Evolutionary conservation across 2,329 filamentous ascomycete species (phyloP), one percentile per base, ranked within the genome.

Genomic region (Zymoseptoria crescenta): DNA sequence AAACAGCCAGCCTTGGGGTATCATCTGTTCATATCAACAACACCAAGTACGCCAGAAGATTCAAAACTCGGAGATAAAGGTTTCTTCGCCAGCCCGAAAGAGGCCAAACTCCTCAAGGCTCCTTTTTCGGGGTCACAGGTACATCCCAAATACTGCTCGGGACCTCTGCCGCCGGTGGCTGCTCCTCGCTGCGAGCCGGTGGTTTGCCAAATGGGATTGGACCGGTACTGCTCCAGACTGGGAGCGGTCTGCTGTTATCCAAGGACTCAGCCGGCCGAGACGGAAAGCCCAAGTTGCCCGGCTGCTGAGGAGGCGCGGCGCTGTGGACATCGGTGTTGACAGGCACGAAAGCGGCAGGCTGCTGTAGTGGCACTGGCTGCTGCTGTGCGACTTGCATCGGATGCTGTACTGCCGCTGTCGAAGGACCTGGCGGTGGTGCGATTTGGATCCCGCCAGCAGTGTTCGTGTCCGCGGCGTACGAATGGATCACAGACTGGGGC

Each of bases 91-190:
- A 16, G 13, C n/a, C n/a, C 35, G 13, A n/a, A 16, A 45, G 35
- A 45, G 13, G 35, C 35, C 35, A 45, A 45, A 10, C 35, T 10
- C 35, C 16, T 45, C 35, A 45, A 45, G 35, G 35, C 35, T 45
- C 35, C 16, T 65, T 62, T 24, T 59, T 59, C 10, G 78, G 76
- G 28, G 77, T 78, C 27, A 77, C 75, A 3, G 76, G 77, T 35
- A 79, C 72, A 54, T 77, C 77, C 75, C 76, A 79, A n/a, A 78
- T 69, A 56, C 61, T 64, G 35, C 35, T n/a, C 2, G 13, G 35
- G 4, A 45, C 35, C 57, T 58, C 74, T 68, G 48, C 60, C 10
- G 58, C 56, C 13, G 19, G 49, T 20, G 7, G n/a, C 24, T 20
- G 50, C 50, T 16, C 30, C 28, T 48, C 58, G 54, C 52, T 59